Base-by-base conservation (phyloP, 352 stramenopile genomes). In the Pythium dissotocum region DNA sequence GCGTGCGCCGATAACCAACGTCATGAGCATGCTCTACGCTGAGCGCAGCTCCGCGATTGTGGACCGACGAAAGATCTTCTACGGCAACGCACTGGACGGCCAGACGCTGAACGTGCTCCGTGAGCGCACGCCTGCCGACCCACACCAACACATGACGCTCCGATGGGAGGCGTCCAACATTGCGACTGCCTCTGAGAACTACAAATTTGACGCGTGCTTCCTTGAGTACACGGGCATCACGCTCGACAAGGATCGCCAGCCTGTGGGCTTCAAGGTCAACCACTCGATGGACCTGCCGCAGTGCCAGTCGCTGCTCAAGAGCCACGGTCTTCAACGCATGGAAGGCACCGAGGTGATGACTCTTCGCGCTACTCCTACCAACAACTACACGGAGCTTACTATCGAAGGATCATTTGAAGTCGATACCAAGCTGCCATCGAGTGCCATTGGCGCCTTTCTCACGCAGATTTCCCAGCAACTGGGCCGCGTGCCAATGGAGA, bases 211-310 rank as follows among this genome's bases (percentile, higher is more conserved):
- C 67, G 85, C 85, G 77, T 90, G 82, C 70, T 75, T 82, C 44
- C 71, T 94, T 49, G 86, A 94, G 70, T 90, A 83, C 69, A 87
- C 84, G 9, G 86, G 85, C 14, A 75, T 88, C 52, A 82, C 83
- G 4, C 62, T 80, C 1, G 86, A 94, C 58, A 65, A 71, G 6
- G 78, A 89, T 36, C 77, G 72, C 26, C 69, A 78, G 48, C 77
- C 74, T 0, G 80, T 91, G 12, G 83, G 82, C 21, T 91, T 94
- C 60, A 81, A 84, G 49, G 73, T 94, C 32, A 71, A 71, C 30
- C 79, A 88, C 36, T 81, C 79, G 12, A 66, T 92, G n/a, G 72
- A 89, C 18, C 61, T 87, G 18, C 61, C 58, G 9, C 73, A 91
- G 70, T 91, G 82, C 54, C 70, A 76, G 40, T 85, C 80, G 51